These are phyloP conservation scores for Arthroderma sp. DNA, from an alignment of 2,329 filamentous ascomycete species.

Conservation along the genomic window DNA sequence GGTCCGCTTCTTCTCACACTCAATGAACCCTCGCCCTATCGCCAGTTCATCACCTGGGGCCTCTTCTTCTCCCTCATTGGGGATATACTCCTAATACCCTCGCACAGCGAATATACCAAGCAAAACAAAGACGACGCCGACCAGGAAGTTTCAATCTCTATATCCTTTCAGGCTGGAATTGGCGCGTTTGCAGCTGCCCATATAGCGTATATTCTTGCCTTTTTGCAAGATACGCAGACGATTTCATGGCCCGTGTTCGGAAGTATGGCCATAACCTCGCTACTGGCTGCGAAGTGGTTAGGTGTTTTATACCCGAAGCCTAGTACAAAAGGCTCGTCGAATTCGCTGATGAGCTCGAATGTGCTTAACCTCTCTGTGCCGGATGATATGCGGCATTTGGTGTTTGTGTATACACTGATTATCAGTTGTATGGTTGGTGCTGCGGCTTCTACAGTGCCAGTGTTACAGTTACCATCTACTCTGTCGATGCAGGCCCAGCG, in stretches of 20 bases:
- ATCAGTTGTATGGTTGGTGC: slow-evolving; percentile 22
- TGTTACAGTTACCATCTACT: background rate
- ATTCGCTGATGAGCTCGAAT: slow-evolving; percentile 13
- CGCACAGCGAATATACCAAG: slow-evolving; percentile 17
- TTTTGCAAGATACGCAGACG: slow-evolving; percentile 14
- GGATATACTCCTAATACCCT: slow-evolving; percentile 21
- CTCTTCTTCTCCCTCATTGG: slow-evolving; percentile 19
- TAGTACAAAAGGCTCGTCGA: background rate
- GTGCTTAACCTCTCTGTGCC: slow-evolving; percentile 18
- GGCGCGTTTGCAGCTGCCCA: slow-evolving; percentile 22
- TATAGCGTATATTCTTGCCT: slow-evolving; percentile 22
- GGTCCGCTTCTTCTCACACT: slow-evolving; percentile 15
- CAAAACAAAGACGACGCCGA: background rate
- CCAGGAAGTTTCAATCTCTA: slow-evolving; percentile 12
- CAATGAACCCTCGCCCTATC: slow-evolving; percentile 16
- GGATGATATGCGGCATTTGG: slow-evolving; percentile 20
- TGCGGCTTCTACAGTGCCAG: slow-evolving; percentile 16
- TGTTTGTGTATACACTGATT: slow-evolving; percentile 19
- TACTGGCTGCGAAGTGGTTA: slow-evolving; percentile 17
- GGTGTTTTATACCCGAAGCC: slow-evolving; percentile 20
- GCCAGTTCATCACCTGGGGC: slow-evolving; percentile 17
- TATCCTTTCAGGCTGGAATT: slow-evolving; percentile 22
- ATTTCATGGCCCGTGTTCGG: slow-evolving; percentile 14
- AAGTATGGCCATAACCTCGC: slow-evolving; percentile 15
- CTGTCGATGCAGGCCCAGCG: slow-evolving; percentile 16